Evolutionary conservation across 2,329 filamentous ascomycete species (phyloP).

Genomic region (Thyridium curvatum): DNA sequence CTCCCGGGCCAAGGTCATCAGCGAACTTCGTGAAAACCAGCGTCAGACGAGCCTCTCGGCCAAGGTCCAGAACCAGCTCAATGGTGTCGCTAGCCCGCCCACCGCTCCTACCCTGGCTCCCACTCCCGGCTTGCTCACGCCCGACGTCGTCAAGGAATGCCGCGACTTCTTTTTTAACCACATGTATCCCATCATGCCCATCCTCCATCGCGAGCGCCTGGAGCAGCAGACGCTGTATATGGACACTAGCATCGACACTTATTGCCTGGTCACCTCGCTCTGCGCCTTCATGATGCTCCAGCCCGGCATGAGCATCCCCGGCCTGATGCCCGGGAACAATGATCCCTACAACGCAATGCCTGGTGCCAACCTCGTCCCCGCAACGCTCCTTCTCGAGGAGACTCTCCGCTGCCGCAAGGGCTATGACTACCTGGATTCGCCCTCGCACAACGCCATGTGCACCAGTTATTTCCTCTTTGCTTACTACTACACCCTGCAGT

Average conservation of each 20-base stretch:
- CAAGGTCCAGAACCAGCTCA: conserved; percentile 54
- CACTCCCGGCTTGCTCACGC: conserved; percentile 53
- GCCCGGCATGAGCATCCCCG: conserved; percentile 57
- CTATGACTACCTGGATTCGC: conserved; percentile 51
- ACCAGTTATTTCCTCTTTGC: conserved; percentile 78
- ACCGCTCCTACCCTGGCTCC: conserved; percentile 36
- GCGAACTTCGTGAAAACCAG: conserved; percentile 63
- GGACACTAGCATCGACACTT: conserved; percentile 56
- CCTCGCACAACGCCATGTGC: conserved; percentile 52
- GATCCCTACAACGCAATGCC: conserved; percentile 52
- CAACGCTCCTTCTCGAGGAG: conserved; percentile 63
- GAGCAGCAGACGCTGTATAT: conserved; percentile 54
- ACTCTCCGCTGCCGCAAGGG: conserved; percentile 57
- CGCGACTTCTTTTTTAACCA: conserved; percentile 63
- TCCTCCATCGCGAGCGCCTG: conserved; percentile 51
- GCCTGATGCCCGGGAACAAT: conserved; percentile 16
- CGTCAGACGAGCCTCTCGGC: conserved; percentile 58
- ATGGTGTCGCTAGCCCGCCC: conserved; percentile 44
- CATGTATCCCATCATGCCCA: conserved; percentile 58
- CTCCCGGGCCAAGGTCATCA: conserved; percentile 69
- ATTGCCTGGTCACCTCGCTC: conserved; percentile 58
- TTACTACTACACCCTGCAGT: conserved; percentile 63
- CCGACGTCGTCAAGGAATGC: conserved; percentile 59
- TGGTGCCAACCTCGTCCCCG: conserved; percentile 56
- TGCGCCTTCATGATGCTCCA: conserved; percentile 65